Conservation (phyloP, 306 rosid genomes). For the Bauhinia variegata region DNA sequence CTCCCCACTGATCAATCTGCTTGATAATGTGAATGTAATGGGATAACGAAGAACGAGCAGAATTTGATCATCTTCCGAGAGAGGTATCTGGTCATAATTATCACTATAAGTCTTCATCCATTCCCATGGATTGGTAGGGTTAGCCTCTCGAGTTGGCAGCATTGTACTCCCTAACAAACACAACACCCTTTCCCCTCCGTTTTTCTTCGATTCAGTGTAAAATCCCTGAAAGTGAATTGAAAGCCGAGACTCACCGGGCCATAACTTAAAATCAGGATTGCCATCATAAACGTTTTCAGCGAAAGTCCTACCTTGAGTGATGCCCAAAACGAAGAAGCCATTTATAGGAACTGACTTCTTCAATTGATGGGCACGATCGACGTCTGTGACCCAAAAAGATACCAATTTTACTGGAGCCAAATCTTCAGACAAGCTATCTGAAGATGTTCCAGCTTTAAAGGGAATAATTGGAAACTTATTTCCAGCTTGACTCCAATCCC, state of each 20-base stretch:
- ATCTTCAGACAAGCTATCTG: constrained; percentile 24
- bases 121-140: constrained; percentile 66
- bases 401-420: constrained; percentile 52
- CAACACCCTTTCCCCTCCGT: constrained; percentile 84
- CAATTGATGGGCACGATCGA: constrained; percentile 62
- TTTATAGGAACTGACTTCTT: constrained; percentile 59
- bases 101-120: constrained; percentile 63
- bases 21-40: constrained; percentile 60
- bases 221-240: constrained; percentile 72
- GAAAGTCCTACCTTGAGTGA: constrained; percentile 52
- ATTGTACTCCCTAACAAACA: constrained; percentile 81
- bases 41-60: constrained; percentile 77
- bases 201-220: constrained; percentile 76
- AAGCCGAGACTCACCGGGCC: constrained; percentile 70
- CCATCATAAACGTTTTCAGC: constrained; percentile 40
- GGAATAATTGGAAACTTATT: constrained; percentile 78
- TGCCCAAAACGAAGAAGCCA: constrained; percentile 67
- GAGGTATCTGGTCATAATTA: constrained; percentile 45
- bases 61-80: constrained; percentile 80
- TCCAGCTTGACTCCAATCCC: constrained; percentile 79
- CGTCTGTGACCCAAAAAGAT: constrained; percentile 72
- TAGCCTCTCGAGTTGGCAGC: constrained; percentile 76
- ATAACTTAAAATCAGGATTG: constrained; percentile 56
- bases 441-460: constrained; percentile 45
- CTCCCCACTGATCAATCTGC: constrained; percentile 68